Evolutionary conservation across 2,329 filamentous ascomycete genomes (phyloP).

Genomic region (Fusarium sarcochroum): DNA sequence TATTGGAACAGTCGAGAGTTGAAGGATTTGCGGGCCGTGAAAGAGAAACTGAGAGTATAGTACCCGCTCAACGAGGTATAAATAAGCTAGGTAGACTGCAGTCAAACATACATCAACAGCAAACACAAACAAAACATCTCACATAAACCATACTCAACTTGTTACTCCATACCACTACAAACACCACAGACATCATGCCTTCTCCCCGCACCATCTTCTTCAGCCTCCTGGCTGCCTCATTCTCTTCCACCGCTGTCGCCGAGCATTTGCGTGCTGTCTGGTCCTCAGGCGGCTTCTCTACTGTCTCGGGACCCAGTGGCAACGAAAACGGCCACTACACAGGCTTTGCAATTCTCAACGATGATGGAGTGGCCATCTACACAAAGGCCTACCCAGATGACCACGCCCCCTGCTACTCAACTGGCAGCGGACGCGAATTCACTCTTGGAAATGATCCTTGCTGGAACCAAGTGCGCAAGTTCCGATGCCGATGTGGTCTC

Average conservation of each 20-base stretch:
- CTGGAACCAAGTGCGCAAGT: constrained; percentile 18
- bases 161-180: too few relatives aligned
- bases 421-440: constrained; percentile 9
- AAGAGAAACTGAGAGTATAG: background rate
- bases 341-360: constrained; percentile 21
- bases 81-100: background rate
- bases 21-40: background rate
- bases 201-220: constrained; percentile 6
- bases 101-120: background rate
- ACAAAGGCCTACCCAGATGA: constrained; percentile 5
- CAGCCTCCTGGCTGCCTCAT: constrained; percentile 7
- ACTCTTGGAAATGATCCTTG: constrained; percentile 8
- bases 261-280: constrained; percentile 24
- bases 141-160: background rate
- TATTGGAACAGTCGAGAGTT: background rate
- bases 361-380: constrained; percentile 20
- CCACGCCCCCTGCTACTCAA: constrained; percentile 11
- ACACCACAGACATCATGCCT: background rate
- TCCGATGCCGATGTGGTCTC: constrained; percentile 5
- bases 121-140: background rate
- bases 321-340: constrained; percentile 3
- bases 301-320: constrained; percentile 13
- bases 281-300: constrained; percentile 14
- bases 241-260: constrained; percentile 3
- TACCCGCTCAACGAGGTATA: background rate